Percentiles rank a stretch among this genome's conserved stretches.
These are phyloP conservation scores for Exophiala alcalophila DNA, from an alignment of 2,329 filamentous ascomycete genomes.

Conservation along the genomic window DNA sequence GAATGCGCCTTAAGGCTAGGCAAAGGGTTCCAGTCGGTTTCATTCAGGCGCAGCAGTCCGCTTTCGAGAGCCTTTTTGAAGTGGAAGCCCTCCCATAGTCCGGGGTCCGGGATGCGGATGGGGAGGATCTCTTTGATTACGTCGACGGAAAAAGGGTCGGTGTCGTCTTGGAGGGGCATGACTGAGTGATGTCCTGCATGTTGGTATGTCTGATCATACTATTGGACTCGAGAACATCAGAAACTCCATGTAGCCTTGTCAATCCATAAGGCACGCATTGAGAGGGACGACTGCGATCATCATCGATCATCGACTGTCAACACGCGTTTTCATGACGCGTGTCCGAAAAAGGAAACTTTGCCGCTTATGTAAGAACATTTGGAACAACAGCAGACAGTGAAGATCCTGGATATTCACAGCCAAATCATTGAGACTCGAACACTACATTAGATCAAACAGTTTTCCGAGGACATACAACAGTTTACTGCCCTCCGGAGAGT, in stretches of 20 bases:
- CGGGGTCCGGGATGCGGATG: background rate
- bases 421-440: background rate
- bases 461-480: too few species aligned
- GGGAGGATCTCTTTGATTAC: conserved; percentile 5
- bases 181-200: conserved; percentile 4
- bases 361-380: background rate
- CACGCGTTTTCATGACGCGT: too few species aligned
- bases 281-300: too few species aligned
- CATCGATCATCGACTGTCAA: too few species aligned
- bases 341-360: conserved; percentile 1
- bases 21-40: conserved; percentile 13
- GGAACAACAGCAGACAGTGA: too few species aligned
- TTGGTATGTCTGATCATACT: too few species aligned
- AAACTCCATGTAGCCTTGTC: too few species aligned
- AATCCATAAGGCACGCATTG: too few species aligned
- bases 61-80: conserved; percentile 25
- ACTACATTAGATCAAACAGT: too few species aligned
- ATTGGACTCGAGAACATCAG: too few species aligned
- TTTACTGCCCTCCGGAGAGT: too few species aligned
- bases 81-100: conserved; percentile 26
- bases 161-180: conserved; percentile 11
- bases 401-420: background rate
- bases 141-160: conserved; percentile 14
- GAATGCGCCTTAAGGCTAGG: conserved; percentile 13
- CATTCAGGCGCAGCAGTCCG: conserved; percentile 20